Evolutionary conservation across 164 flowering plant genomes (phyloP), one percentile per base, ranked within the genome.

Genomic region (Magnolia officinalis): DNA sequence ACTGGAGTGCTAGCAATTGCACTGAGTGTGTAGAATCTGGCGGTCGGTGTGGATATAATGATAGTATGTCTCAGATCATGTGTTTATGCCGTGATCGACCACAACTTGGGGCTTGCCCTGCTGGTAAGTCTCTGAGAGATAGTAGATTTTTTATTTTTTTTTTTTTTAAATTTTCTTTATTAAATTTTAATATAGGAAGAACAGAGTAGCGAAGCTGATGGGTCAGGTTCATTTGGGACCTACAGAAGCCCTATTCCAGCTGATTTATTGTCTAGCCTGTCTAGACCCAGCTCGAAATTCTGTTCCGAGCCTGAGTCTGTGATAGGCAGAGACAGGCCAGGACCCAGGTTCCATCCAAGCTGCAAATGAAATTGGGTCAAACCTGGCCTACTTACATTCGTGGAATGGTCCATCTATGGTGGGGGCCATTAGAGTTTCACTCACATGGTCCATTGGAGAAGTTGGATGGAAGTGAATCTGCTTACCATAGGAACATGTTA

Each of bases 31-130:
- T 51, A 49, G 23, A 8, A 52, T 78, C 78, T 52, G 79, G 81
- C 0, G 89, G 91, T 23, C 76, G 71, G 29, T 90, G 93, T 63
- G 93, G 93, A 0, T 87, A 76, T 58, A 70, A 89, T 45, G 6
- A 52, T 7, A 1, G 16, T 65, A 65, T 71, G 6, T 65, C 31
- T 24, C 14, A 8, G 8, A 8, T 21, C 24, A 20, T 65, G 26
- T 65, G 29, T 65, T 65, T 65, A 8, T 65, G 68, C 20, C 68
- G 31, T 9, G 68, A 65, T 65, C 11, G 68, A 20, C 24, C 37
- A 16, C 29, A 8, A 6, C 29, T 8, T 20, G 6, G 1, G 26
- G 11, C 68, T 24, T 65, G 20, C 65, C n/a, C 16, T 18, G 19
- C 7, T 63, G 21, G 68, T 24, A 9, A 65, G 68, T 65, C 24